A percentile compares a stretch with the other conserved stretches of the same genome.
phyloP scores from a whole-genome alignment of 2,329 filamentous ascomycete genomes.

The Fusarium sp. region DNA sequence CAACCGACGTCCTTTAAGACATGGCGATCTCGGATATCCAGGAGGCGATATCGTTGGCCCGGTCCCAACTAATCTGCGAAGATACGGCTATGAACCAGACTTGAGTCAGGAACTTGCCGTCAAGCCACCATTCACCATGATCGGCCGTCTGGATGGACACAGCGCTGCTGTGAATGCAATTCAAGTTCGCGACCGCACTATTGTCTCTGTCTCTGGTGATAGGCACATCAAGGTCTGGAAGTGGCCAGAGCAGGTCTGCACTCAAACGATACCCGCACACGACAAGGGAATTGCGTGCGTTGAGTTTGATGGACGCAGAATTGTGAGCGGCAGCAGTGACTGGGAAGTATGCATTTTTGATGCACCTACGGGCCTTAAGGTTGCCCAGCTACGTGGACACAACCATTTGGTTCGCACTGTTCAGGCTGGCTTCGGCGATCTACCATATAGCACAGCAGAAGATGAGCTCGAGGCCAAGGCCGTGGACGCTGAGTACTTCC shows the following conservation, averaged over 20 bases:
- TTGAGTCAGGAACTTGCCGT: conserved; percentile 60
- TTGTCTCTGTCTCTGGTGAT: conserved; percentile 95
- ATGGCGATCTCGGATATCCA: conserved; percentile 68
- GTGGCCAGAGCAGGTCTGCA: conserved; percentile 80
- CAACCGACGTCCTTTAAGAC: conserved; percentile 77
- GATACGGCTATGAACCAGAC: conserved; percentile 66
- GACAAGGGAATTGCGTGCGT: conserved; percentile 97
- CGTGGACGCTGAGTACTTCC: conserved; percentile 79
- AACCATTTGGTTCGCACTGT: conserved; percentile 89
- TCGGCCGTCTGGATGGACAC: conserved; percentile 86
- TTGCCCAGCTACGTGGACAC: conserved; percentile 87
- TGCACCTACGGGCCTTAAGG: conserved; percentile 83
- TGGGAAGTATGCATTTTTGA: conserved; percentile 97
- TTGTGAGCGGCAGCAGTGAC: conserved; percentile 96
- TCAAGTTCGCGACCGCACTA: conserved; percentile 84
- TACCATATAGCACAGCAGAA: conserved; percentile 81
- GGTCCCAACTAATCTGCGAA: conserved; percentile 62
- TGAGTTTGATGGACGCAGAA: conserved; percentile 91
- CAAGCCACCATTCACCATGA: conserved; percentile 75
- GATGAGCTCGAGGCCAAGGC: conserved; percentile 77
- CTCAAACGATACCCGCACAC: conserved; percentile 85
- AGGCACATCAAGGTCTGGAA: conserved; percentile 96
- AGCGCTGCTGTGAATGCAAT: conserved; percentile 95
- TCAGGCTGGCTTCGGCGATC: conserved; percentile 92
- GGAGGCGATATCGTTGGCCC: conserved; percentile 59